Conservation (phyloP, 305 asterid genomes). For the Striga hermonthica region DNA sequence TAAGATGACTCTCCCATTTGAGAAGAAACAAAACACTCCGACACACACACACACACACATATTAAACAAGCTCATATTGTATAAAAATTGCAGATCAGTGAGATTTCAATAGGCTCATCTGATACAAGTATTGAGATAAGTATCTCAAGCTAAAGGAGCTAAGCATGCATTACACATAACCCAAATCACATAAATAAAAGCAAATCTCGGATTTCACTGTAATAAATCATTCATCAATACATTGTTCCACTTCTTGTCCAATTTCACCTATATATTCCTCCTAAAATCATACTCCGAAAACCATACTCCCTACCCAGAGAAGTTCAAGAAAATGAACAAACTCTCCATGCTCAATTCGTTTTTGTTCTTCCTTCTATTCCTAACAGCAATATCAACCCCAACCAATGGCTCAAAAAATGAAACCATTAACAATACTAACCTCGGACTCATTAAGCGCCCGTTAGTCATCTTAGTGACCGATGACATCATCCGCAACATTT, state of each 20-base stretch:
- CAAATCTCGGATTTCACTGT: not conserved
- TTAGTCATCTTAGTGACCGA: constrained; percentile 4
- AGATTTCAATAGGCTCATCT: not conserved
- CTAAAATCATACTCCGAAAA: not conserved
- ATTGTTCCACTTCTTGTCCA: not conserved
- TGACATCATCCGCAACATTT: not conserved
- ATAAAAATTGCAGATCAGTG: not conserved
- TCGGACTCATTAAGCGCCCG: not conserved
- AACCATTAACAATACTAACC: not conserved
- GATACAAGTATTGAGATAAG: not conserved
- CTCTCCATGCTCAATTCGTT: not conserved
- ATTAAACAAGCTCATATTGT: not conserved
- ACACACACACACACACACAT: no score
- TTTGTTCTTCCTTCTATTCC: constrained; percentile 1
- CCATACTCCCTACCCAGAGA: not conserved
- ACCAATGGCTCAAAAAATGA: not conserved
- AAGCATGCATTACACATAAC: no score
- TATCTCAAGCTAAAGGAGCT: not conserved
- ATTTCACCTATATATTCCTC: not conserved
- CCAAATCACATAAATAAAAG: not conserved
- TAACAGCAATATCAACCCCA: not conserved
- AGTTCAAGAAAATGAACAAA: constrained; percentile 4
- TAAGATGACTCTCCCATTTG: not conserved
- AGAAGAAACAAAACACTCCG: not conserved
- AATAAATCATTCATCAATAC: not conserved